Evolutionary conservation across 306 rosid species (phyloP).

Genomic region (Psophocarpus tetragonolobus): DNA sequence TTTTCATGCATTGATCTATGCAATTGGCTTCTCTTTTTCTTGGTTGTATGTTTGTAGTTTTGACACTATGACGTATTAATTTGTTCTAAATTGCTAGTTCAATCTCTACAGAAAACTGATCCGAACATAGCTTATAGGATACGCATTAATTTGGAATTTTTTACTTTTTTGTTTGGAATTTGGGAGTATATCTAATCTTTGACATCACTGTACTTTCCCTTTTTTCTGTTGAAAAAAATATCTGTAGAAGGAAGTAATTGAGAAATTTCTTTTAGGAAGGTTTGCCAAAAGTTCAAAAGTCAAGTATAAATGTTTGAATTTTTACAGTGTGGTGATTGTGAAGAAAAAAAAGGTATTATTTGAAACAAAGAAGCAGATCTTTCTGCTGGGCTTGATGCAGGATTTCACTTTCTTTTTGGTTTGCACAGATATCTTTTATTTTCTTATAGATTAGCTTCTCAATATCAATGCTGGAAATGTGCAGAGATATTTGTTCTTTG

Average conservation of each 20-base stretch:
- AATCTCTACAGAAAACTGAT: background rate
- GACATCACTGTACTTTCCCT: background rate
- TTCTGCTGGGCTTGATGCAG: background rate
- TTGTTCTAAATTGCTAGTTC: background rate
- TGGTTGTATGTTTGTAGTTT: background rate
- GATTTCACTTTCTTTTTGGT: slow-evolving; percentile 1
- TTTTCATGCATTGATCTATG: background rate
- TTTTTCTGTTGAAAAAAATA: background rate
- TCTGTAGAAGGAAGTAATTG: background rate
- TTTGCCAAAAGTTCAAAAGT: background rate
- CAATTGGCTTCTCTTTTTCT: background rate
- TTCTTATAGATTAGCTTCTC: background rate
- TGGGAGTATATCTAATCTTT: slow-evolving; percentile 5
- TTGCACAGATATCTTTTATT: background rate
- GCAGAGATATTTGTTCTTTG: background rate
- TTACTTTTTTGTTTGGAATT: background rate
- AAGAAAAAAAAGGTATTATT: background rate
- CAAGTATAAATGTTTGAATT: background rate
- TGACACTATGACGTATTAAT: background rate
- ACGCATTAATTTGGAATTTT: background rate
- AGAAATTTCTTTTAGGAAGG: background rate
- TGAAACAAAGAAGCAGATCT: background rate
- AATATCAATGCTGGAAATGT: background rate
- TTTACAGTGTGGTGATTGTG: background rate
- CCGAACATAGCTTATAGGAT: background rate